phyloP scores from a whole-genome alignment of 1,139 yeast species.

The Candida dubliniensis region DNA sequence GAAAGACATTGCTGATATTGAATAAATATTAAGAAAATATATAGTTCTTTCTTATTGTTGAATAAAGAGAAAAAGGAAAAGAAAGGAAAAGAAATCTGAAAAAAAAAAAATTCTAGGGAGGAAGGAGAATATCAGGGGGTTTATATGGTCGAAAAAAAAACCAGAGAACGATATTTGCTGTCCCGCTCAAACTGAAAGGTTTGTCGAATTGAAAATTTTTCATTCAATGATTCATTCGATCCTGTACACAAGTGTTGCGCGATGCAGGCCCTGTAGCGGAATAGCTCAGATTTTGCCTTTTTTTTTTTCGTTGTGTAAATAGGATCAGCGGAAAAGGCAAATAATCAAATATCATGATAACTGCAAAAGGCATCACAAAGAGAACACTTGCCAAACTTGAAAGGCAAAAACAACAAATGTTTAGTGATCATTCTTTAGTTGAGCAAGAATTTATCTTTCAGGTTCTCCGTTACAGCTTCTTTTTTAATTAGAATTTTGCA shows the following conservation, averaged over 20 bases:
- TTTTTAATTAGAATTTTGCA: too few species aligned
- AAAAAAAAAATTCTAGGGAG: slow-evolving; percentile 6
- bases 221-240: background rate
- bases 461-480: too few species aligned
- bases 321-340: background rate
- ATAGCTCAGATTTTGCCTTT: too few species aligned
- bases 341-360: background rate
- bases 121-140: slow-evolving; percentile 1
- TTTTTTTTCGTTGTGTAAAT: too few species aligned
- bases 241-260: background rate
- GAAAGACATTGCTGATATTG: slow-evolving; percentile 47
- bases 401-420: background rate
- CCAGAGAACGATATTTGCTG: too few species aligned
- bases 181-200: slow-evolving; percentile 2
- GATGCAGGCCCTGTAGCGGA: background rate
- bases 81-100: background rate
- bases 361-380: background rate
- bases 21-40: slow-evolving; percentile 4
- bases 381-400: background rate
- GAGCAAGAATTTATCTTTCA: too few species aligned
- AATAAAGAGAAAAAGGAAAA: slow-evolving; percentile 2
- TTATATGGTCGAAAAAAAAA: slow-evolving; percentile 12
- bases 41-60: background rate
- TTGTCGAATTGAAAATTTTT: background rate
- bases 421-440: too few species aligned